These are phyloP conservation scores for Suillus tomentosus DNA, from an alignment of 768 basidiomycete genomes.

Conservation along the genomic window DNA sequence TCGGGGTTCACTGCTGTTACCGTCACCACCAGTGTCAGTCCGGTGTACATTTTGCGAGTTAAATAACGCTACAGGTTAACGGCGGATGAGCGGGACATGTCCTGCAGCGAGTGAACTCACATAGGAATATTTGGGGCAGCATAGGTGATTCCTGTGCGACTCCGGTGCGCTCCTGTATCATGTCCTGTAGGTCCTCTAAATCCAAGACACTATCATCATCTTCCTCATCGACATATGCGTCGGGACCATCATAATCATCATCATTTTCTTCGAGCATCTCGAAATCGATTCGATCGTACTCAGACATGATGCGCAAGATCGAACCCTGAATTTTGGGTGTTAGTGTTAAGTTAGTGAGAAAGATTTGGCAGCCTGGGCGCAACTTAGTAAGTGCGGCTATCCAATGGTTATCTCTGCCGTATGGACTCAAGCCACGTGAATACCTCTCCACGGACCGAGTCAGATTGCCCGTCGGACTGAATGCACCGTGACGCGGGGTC, in stretches of 20 bases:
- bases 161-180: constrained; percentile 8
- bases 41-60: constrained; percentile 28
- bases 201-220: constrained; percentile 36
- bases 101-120: constrained; percentile 20
- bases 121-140: constrained; percentile 32
- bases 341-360: neutral
- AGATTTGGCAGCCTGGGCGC: neutral
- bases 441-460: neutral
- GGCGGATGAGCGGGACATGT: constrained; percentile 9
- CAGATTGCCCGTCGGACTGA: neutral
- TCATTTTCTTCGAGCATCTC: constrained; percentile 31
- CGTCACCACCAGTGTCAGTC: constrained; percentile 14
- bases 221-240: constrained; percentile 34
- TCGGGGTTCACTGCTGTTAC: constrained; percentile 7
- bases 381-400: neutral
- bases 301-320: constrained; percentile 17
- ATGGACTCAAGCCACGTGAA: constrained; percentile 1
- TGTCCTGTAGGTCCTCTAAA: constrained; percentile 26
- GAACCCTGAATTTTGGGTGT: neutral
- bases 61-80: constrained; percentile 26
- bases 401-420: neutral
- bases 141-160: constrained; percentile 5
- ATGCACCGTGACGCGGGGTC: neutral
- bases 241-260: constrained; percentile 36
- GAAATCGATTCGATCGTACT: constrained; percentile 22